Conservation (phyloP, 2,329 filamentous ascomycete species). For the Paramyrothecium roridum region DNA sequence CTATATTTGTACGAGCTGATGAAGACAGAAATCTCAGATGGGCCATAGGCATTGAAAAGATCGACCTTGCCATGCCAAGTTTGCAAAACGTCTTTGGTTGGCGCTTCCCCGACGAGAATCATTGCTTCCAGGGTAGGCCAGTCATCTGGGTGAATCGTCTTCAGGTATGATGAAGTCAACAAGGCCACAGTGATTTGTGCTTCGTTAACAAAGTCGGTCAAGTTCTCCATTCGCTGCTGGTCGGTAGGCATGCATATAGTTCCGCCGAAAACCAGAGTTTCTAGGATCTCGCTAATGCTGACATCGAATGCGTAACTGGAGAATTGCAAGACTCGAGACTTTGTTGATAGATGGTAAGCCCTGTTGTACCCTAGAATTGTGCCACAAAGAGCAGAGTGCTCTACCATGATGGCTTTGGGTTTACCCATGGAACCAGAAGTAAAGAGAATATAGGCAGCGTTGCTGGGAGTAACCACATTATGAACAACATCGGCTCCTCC, state of each 20-base stretch:
- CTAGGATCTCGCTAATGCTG: slow-evolving; percentile 12
- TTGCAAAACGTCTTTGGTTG: not conserved
- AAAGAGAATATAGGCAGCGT: slow-evolving; percentile 17
- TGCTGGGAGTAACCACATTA: not conserved
- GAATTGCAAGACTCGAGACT: slow-evolving; percentile 15
- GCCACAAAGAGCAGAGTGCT: slow-evolving; percentile 9
- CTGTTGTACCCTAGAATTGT: slow-evolving; percentile 1
- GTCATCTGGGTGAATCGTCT: not conserved
- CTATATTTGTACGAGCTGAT: not conserved
- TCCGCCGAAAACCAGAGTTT: slow-evolving; percentile 8
- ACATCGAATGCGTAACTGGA: slow-evolving; percentile 18
- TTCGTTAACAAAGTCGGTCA: slow-evolving; percentile 10
- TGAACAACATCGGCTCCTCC: not conserved
- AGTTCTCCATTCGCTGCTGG: not conserved
- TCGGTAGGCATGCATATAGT: slow-evolving; percentile 16
- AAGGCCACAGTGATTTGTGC: not conserved
- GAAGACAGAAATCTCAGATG: slow-evolving; percentile 9
- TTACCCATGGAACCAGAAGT: slow-evolving; percentile 19
- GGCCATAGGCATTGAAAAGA: slow-evolving; percentile 11
- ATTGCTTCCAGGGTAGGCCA: not conserved
- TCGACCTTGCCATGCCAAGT: not conserved
- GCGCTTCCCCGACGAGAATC: not conserved
- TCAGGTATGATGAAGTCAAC: not conserved
- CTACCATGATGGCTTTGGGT: slow-evolving; percentile 17
- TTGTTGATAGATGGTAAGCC: slow-evolving; percentile 3